Evolutionary conservation across 1,284 basidiomycete genomes (phyloP), one percentile per base, ranked within the genome.

Genomic region (Wallemia hederae): DNA sequence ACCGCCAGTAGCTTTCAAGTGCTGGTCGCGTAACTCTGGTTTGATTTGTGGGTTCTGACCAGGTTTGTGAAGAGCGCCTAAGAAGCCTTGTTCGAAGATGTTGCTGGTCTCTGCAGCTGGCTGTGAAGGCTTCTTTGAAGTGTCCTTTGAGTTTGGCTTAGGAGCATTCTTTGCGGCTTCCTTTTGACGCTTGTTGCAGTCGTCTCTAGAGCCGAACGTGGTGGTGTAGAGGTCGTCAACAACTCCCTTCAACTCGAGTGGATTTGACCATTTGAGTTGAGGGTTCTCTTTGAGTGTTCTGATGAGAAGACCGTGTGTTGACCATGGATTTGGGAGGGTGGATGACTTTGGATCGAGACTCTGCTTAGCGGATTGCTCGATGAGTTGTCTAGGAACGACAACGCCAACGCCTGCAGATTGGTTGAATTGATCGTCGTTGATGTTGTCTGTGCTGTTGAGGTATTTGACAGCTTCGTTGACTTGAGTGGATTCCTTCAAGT

Each of bases 41-140:
- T 82, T 77, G 60, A 84, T 78, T 72, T 99, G 94, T 31, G 86
- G 83, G 72, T 97, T 99, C 67, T 78, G 90, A 59, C 94, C 94
- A 9, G 89, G 87, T 68, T 85, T 88, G 71, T 99, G 91, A 49
- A 99, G 81, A 62, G 80, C 76, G 2, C 89, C 89, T 19, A 99
- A 78, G 75, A 96, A 97, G 15, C 94, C 94, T 69, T 94, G 89
- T 63, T 85, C 80, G 69, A 98, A 99, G 60, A 97, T 86, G 7
- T 80, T 75, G 64, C 78, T 81, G 27, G 76, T 73, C 22, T 77
- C 70, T 17, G 59, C 55, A 27, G 65, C 63, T 1, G 70, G 65
- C 2, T 73, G 67, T 58, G 59, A 63, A 22, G 63, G 58, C 28
- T 63, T 62, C 61, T 64, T 58, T 9, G 39, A 5, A n/a, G 31